Evolutionary conservation across 1,139 yeast genomes (phyloP).

Genomic region (Tardiomyces blankii): DNA sequence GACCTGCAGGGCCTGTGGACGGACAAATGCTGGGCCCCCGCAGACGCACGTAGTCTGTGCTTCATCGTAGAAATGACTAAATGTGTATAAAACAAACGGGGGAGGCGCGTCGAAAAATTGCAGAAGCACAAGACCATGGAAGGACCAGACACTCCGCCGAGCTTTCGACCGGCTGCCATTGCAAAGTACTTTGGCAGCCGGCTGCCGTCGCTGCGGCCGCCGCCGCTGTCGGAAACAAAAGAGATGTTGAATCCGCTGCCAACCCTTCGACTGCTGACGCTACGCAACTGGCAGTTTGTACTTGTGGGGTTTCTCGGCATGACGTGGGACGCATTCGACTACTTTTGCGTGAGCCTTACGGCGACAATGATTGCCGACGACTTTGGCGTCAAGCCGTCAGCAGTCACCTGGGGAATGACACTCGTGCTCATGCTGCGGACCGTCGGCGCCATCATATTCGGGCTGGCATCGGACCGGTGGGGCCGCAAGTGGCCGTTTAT

Average conservation of each 20-base stretch:
- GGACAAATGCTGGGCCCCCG: too few relatives aligned
- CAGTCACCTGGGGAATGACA: constrained; percentile 72
- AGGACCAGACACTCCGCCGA: background rate
- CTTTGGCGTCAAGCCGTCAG: constrained; percentile 38
- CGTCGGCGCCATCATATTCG: constrained; percentile 66
- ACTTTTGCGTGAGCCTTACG: constrained; percentile 56
- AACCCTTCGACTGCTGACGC: constrained; percentile 34
- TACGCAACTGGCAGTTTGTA: constrained; percentile 52
- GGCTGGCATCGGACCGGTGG: constrained; percentile 52
- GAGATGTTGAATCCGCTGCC: constrained; percentile 42
- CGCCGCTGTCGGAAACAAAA: constrained; percentile 21
- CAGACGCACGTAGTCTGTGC: too few relatives aligned
- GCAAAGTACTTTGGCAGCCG: constrained; percentile 31
- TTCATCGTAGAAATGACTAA: too few relatives aligned
- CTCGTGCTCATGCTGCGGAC: constrained; percentile 69
- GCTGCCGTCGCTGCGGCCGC: constrained; percentile 34
- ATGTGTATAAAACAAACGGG: too few relatives aligned
- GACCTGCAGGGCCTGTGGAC: too few relatives aligned
- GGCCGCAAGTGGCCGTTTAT: constrained; percentile 69
- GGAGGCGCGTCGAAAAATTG: too few relatives aligned
- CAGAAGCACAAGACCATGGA: too few relatives aligned
- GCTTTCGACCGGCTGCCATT: constrained; percentile 18
- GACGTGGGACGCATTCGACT: constrained; percentile 76
- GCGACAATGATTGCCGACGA: constrained; percentile 45
- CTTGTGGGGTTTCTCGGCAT: constrained; percentile 56